A percentile compares a stretch with the other conserved stretches of the same genome.
phyloP scores from a whole-genome alignment of 345 rosid genomes.

The Arabis hirsuta region DNA sequence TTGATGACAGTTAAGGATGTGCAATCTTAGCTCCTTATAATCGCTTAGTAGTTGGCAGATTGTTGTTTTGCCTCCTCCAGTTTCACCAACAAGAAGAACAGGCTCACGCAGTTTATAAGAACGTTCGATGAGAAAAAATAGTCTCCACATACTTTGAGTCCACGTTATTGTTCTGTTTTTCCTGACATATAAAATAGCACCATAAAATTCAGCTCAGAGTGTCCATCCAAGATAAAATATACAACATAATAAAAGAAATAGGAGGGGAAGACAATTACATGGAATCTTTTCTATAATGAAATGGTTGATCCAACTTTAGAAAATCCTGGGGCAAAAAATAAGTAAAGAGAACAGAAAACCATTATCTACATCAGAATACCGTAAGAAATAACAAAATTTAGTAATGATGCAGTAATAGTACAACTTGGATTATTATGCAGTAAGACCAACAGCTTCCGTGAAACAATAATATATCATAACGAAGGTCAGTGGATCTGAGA shows the following conservation, averaged over 20 bases:
- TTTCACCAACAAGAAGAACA: conserved; percentile 97
- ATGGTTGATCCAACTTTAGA: conserved; percentile 44
- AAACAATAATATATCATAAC: conserved; percentile 4
- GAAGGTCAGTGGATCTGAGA: conserved; percentile 23
- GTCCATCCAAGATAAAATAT: conserved; percentile 17
- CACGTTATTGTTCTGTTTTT: conserved; percentile 55
- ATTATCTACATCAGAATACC: conserved; percentile 4
- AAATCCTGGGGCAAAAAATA: conserved; percentile 50
- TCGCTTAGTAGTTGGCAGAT: conserved; percentile 78
- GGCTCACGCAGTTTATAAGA: conserved; percentile 89
- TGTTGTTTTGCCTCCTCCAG: conserved; percentile 98
- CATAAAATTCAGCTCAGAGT: conserved; percentile 13
- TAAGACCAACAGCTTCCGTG: conserved; percentile 21
- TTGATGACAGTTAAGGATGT: conserved; percentile 96
- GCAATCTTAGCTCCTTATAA: conserved; percentile 53
- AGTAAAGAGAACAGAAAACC: conserved; percentile 13
- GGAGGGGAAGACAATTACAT: conserved; percentile 49
- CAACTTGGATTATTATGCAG: not conserved
- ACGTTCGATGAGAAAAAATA: conserved; percentile 74
- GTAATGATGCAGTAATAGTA: conserved; percentile 22
- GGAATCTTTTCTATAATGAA: conserved; percentile 19
- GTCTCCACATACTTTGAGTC: conserved; percentile 87
- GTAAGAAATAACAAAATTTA: conserved; percentile 1
- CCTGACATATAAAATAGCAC: conserved; percentile 20
- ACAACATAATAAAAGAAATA: conserved; percentile 20